Base-by-base conservation (phyloP, 2,329 filamentous ascomycete species). In the Exophiala bonariae region DNA sequence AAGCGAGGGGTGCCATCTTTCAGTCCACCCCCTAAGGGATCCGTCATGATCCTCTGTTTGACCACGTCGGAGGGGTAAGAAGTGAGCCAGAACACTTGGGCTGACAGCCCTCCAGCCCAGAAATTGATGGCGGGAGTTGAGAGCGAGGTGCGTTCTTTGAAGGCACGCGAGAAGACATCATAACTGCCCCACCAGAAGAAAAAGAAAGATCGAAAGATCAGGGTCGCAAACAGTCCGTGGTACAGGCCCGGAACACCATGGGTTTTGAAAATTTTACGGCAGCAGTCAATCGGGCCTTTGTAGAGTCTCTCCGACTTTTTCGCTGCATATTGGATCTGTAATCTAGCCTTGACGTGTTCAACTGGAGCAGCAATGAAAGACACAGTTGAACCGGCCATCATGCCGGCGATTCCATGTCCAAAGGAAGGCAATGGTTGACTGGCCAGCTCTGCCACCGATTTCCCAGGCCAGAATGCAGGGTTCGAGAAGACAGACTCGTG, bases 101-200 rank as follows among this genome's bases (percentile, higher is more conserved):
- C 93, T 38, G 86, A 91, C 41, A 97, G 72, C 0, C 93, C 93
- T 3, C 93, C 93, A 0, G 93, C 92, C 92, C 92, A 97, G 73
- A 99, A 99, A 66, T 97, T 97, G 62, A 97, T 78, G 1, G 84
- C 84, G 0, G 93, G 89, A 0, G 82, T 81, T 44, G 86, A 86
- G 44, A 96, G 72, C 10, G 59, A 69, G 2, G 91, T 96, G 59
- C 82, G 74, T 14, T 80, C 68, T 44, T 80, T 74, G 63, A 97
- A 73, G 49, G 77, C 71, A 17, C 81, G 77, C 4, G 88, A 87
- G 58, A 97, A 79, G 22, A 96, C 59, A 61, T 96, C 92, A 73
- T 99, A 99, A 50, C 83, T 87, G n/a, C 85, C 84, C 93, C 93
- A 99, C 91, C 91, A 97, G 74, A 86, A 93, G 78, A 96, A 96